Evolutionary conservation across 495 filamentous ascomycete genomes (phyloP).

Genomic region (Penicillium diatomitis): DNA sequence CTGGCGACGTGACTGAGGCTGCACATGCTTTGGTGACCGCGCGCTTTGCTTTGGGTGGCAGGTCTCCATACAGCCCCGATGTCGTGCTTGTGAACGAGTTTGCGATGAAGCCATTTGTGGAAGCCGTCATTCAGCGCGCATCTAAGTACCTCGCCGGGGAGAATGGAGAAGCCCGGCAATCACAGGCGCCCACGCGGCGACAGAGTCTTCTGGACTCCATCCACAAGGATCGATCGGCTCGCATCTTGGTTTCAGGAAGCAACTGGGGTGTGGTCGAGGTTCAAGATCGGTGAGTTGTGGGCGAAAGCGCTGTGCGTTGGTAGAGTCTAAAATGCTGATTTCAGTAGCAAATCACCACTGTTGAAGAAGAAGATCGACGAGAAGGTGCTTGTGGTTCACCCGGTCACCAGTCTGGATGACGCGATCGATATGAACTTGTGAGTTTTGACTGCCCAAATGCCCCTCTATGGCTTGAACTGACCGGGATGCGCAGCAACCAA

Average conservation of each 20-base stretch:
- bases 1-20: slow-evolving; percentile 36
- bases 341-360: slow-evolving; percentile 16
- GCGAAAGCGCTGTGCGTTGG: no score
- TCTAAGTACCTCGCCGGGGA: slow-evolving; percentile 26
- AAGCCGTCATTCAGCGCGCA: slow-evolving; percentile 29
- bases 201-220: slow-evolving; percentile 14
- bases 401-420: slow-evolving; percentile 35
- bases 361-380: slow-evolving; percentile 21
- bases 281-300: slow-evolving; percentile 13
- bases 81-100: slow-evolving; percentile 49
- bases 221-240: slow-evolving; percentile 12
- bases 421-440: slow-evolving; percentile 33
- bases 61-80: slow-evolving; percentile 45
- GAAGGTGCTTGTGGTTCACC: slow-evolving; percentile 27
- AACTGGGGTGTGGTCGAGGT: slow-evolving; percentile 26
- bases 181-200: slow-evolving; percentile 6
- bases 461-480: neutral
- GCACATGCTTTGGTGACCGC: slow-evolving; percentile 37
- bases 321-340: neutral
- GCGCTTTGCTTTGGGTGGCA: slow-evolving; percentile 41
- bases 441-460: neutral
- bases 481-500: slow-evolving; percentile 8
- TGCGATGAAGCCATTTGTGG: slow-evolving; percentile 39
- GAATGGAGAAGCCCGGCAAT: slow-evolving; percentile 17
- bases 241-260: slow-evolving; percentile 20